Conservation (phyloP, 2,329 filamentous ascomycete species). For the Pseudogymnoascus sp. region DNA sequence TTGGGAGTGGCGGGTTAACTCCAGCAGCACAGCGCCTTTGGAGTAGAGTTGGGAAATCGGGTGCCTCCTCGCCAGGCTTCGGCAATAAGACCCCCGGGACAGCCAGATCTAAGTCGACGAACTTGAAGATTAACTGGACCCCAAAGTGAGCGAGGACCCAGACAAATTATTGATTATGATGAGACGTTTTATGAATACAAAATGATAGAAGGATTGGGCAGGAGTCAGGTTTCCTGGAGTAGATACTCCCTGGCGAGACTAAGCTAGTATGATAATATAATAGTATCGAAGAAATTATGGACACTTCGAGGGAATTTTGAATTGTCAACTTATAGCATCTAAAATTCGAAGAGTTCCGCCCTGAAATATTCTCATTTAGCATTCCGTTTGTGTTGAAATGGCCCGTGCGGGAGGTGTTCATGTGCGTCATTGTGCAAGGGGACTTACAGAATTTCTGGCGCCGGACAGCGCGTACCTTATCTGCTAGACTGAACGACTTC, state of each 20-base stretch:
- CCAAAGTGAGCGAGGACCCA: slow-evolving; percentile 14
- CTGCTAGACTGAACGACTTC: background rate
- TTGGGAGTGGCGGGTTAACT: slow-evolving; percentile 50
- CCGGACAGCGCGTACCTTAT: background rate
- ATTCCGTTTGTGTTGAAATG: background rate
- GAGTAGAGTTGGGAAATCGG: slow-evolving; percentile 48
- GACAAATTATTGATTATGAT: background rate
- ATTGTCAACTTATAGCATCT: background rate
- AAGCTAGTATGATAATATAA: background rate
- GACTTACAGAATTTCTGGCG: background rate
- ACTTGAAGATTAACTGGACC: slow-evolving; percentile 24
- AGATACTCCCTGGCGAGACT: background rate
- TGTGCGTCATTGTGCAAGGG: slow-evolving; percentile 6
- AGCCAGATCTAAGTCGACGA: slow-evolving; percentile 21
- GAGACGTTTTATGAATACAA: slow-evolving; percentile 1
- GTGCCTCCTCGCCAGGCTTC: slow-evolving; percentile 25
- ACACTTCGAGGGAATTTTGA: background rate
- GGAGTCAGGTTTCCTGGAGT: background rate
- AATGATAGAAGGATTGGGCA: background rate
- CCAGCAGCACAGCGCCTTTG: slow-evolving; percentile 66
- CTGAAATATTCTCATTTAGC: background rate
- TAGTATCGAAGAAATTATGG: background rate
- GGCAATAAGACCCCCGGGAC: slow-evolving; percentile 22
- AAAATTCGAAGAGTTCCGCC: background rate
- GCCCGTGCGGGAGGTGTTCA: background rate